Conservation (phyloP, 441 rosid genomes). For the Syzygium syzygioides region DNA sequence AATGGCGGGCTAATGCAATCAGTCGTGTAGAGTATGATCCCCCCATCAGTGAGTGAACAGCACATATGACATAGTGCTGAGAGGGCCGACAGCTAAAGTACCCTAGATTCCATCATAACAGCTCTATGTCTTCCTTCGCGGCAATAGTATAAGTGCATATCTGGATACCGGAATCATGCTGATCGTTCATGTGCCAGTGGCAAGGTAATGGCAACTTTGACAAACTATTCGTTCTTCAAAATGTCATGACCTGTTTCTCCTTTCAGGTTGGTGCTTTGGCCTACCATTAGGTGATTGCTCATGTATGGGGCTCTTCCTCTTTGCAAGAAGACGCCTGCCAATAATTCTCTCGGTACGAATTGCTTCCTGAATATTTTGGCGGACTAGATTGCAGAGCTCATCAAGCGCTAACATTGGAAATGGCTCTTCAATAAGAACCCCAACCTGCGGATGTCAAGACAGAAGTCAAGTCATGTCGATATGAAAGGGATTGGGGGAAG, state of each 20-base stretch:
- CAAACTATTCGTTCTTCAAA: neutral
- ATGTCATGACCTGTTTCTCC: neutral
- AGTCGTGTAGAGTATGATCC: neutral
- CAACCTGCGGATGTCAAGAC: constrained; percentile 47
- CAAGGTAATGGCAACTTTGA: neutral
- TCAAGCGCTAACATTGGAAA: constrained; percentile 89
- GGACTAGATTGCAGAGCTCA: constrained; percentile 54
- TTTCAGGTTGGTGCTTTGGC: constrained; percentile 27
- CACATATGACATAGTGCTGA: neutral
- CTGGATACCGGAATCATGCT: neutral
- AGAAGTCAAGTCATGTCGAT: neutral
- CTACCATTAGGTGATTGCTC: constrained; percentile 66
- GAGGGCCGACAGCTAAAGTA: neutral
- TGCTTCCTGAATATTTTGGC: constrained; percentile 59
- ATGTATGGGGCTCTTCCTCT: constrained; percentile 31
- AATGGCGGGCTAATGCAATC: neutral
- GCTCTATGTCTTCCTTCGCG: neutral
- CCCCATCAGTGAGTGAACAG: neutral
- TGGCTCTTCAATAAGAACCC: constrained; percentile 95
- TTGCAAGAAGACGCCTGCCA: constrained; percentile 39
- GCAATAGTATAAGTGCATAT: neutral
- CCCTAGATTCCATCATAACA: neutral
- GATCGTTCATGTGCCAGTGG: neutral
- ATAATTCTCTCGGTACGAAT: constrained; percentile 45
- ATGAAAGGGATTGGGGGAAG: neutral